Evolutionary conservation across 495 filamentous ascomycete species (phyloP).

Genomic region (Clavariopsis aquatica): DNA sequence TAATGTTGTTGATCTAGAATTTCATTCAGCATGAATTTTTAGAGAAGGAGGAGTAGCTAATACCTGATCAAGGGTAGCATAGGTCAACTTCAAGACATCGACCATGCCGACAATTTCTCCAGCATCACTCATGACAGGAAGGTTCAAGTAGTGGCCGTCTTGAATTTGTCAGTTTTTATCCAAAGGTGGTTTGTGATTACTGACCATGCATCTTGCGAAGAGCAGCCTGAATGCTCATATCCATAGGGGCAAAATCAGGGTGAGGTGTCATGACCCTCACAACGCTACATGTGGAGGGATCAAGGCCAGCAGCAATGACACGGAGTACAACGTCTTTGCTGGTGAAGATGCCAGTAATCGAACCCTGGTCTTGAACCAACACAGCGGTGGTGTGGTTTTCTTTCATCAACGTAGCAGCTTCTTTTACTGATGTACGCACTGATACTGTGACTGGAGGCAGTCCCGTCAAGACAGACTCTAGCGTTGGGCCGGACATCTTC

Average conservation of each 20-base stretch:
- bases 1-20: slow-evolving; percentile 71
- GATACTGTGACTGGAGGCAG: slow-evolving; percentile 91
- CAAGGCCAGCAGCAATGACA: slow-evolving; percentile 94
- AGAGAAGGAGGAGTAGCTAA: slow-evolving; percentile 38
- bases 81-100: slow-evolving; percentile 95
- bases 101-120: slow-evolving; percentile 99
- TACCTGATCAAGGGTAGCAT: slow-evolving; percentile 96
- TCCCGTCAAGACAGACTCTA: slow-evolving; percentile 91
- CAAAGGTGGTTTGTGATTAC: slow-evolving; percentile 34
- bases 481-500: slow-evolving; percentile 97
- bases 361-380: slow-evolving; percentile 92
- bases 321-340: slow-evolving; percentile 98
- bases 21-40: slow-evolving; percentile 18
- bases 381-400: slow-evolving; percentile 97
- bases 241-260: slow-evolving; percentile 95
- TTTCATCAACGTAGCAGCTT: slow-evolving; percentile 93
- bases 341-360: slow-evolving; percentile 98
- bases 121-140: slow-evolving; percentile 95
- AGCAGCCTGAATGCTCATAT: slow-evolving; percentile 98
- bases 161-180: slow-evolving; percentile 14
- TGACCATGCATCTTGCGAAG: slow-evolving; percentile 98
- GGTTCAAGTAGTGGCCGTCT: slow-evolving; percentile 96
- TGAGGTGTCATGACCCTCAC: slow-evolving; percentile 99
- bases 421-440: slow-evolving; percentile 92
- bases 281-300: slow-evolving; percentile 93